Base-by-base conservation (phyloP, 768 basidiomycete species). In the Panellus pusillus region DNA sequence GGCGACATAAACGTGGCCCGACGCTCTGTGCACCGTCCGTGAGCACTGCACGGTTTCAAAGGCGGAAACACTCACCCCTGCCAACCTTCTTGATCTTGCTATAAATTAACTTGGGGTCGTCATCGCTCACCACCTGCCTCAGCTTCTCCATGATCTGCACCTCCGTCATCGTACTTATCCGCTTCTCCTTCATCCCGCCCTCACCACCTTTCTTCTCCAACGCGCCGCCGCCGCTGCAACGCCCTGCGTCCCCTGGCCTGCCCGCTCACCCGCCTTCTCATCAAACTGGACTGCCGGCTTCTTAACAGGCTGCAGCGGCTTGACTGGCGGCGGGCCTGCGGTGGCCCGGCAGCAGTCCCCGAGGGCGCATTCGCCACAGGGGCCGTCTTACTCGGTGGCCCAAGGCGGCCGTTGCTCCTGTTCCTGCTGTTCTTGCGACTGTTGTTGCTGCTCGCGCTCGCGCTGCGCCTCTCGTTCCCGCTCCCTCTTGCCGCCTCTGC, bases 1-100 rank as follows among this genome's bases (percentile, higher is more conserved):
- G 9, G 97, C 96, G 19, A 98, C 95, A 66, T 95, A 99, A 12
- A 99, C 96, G 66, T 96, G 93, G 14, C 97, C 96, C 15, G 95
- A 98, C 4, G 96, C 96, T 63, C 96, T 97, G 62, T 14, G 32
- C 4, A 55, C 52, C 59, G 48, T 46, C 3, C 49, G 19, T 43
- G 14, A 60, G 68, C 38, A 28, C 2, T n/a, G 24, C 28, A 38
- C 3, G 15, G 4, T 31, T 9, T 43, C 42, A 37, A 52, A 45
- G 29, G 40, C 56, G 61, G 39, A 41, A 57, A 31, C 11, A 79
- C 91, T 70, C 69, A 97, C 93, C 94, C 96, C 98, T 97, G 31
- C 96, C 96, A 56, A 99, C 93, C 75, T 98, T 99, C 78, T 92
- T 94, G 70, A 98, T 97, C 79, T 97, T 98, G 63, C 88, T 90